Evolutionary conservation across 352 stramenopile species (phyloP).

Genomic region (Globisporangium cederbergense): DNA sequence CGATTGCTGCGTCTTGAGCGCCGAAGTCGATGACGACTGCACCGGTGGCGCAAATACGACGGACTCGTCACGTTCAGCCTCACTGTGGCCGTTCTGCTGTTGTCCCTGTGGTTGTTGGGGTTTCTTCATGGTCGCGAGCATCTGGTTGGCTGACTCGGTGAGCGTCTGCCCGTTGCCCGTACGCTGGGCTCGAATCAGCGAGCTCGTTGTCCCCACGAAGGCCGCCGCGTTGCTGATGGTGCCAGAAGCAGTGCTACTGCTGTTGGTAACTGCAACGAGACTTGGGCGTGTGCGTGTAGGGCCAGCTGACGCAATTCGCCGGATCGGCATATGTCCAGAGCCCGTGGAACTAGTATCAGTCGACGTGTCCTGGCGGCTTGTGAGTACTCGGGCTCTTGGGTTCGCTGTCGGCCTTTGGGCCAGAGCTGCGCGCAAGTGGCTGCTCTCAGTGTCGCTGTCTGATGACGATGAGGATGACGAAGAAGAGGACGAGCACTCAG

Average conservation of each 20-base stretch:
- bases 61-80: background rate
- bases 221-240: constrained; percentile 14
- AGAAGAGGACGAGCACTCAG: constrained; percentile 14
- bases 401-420: background rate
- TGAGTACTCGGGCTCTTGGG: background rate
- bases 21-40: constrained; percentile 2
- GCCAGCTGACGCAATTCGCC: constrained; percentile 22
- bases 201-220: constrained; percentile 63
- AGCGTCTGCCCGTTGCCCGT: constrained; percentile 43
- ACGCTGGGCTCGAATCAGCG: constrained; percentile 61
- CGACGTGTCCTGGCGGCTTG: background rate
- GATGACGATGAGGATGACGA: constrained; percentile 26
- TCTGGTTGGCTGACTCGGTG: constrained; percentile 42
- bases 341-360: background rate
- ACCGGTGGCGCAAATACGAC: constrained; percentile 14
- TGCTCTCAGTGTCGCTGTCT: constrained; percentile 9
- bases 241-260: constrained; percentile 5
- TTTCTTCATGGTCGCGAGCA: constrained; percentile 36
- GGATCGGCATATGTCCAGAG: background rate
- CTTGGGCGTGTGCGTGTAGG: constrained; percentile 15
- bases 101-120: constrained; percentile 15
- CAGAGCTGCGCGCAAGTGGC: constrained; percentile 3
- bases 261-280: background rate
- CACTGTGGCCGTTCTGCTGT: background rate
- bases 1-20: constrained; percentile 39